Base-by-base conservation (phyloP, 2,329 filamentous ascomycete genomes). In the Scytalidium sp. region DNA sequence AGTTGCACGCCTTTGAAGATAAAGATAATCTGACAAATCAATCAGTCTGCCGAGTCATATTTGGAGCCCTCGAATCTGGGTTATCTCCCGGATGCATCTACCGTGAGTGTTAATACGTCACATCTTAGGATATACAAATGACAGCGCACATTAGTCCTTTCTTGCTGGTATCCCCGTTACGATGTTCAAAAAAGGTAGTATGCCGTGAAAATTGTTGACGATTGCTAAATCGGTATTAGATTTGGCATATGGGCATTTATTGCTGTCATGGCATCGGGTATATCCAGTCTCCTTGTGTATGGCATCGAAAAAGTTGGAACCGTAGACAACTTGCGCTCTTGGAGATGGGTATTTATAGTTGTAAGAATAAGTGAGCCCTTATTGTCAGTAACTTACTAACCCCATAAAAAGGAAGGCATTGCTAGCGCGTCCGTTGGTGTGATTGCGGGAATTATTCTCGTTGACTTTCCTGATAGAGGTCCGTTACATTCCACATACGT, bases 201-300 rank as follows among this genome's bases (percentile, higher is more conserved):
- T 29, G 7, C 25, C 25, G 25, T 13, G 13, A 8, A 13, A 8
- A 29, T 29, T 13, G 8, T 29, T 8, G 25, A 7, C 13, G 25
- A 13, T 29, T 8, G 25, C 25, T 29, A 29, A 29, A 8, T 29
- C 25, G 8, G 13, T 7, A 7, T 13, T 29, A 29, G 25, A 29
- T 29, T 29, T 29, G 25, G 25, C 25, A 13, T 29, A 29, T 29
- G 25, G 25, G 25, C 25, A 13, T 75, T 89, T 15, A 72, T 88
- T 3, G 85, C 85, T 27, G 84, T 79, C 54, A 72, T 86, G 5
- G 83, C 85, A 1, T 78, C 81, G 0, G 86, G 81, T 2, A 85
- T 85, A 56, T 74, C 83, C 0, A 84, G 86, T 49, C 83, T 90
- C 43, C 72, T 90, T 2, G 84, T 87, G 11, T 90, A 82, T 47